phyloP scores from a whole-genome alignment of 805 yeast genomes.

The Nakazawaea molendinolei region DNA sequence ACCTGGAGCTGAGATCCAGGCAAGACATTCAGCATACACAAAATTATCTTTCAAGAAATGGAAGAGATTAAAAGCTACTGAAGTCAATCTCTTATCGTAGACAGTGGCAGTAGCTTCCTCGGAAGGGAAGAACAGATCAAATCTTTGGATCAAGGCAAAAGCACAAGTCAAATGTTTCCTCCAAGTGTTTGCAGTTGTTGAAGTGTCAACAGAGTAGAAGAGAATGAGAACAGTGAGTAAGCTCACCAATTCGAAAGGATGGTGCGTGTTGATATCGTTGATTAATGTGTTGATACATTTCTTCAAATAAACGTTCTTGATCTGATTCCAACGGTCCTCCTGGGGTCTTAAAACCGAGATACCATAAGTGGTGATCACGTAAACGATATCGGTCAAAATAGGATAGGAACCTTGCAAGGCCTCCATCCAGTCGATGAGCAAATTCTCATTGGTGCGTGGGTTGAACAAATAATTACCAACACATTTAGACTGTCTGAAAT shows the following conservation, averaged over 20 bases:
- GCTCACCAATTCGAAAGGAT: slow-evolving; percentile 8
- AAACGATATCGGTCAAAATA: slow-evolving; percentile 5
- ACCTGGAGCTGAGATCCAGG: slow-evolving; percentile 12
- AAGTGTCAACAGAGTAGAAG: slow-evolving; percentile 11
- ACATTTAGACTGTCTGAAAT: slow-evolving; percentile 11
- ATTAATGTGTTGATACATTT: slow-evolving; percentile 7
- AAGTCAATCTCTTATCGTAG: slow-evolving; percentile 1
- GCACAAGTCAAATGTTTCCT: slow-evolving; percentile 12
- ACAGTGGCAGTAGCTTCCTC: background rate
- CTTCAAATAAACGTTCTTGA: slow-evolving; percentile 10
- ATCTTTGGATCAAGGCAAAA: slow-evolving; percentile 10
- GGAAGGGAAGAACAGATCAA: slow-evolving; percentile 10
- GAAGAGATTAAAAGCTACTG: slow-evolving; percentile 7
- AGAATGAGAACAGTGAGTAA: slow-evolving; percentile 9
- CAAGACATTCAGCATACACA: slow-evolving; percentile 11
- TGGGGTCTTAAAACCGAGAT: slow-evolving; percentile 5
- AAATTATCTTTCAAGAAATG: slow-evolving; percentile 10
- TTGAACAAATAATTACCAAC: slow-evolving; percentile 7
- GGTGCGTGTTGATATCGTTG: slow-evolving; percentile 9
- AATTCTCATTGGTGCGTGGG: slow-evolving; percentile 4
- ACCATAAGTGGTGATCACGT: slow-evolving; percentile 6
- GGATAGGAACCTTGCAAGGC: slow-evolving; percentile 9
- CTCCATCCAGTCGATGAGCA: slow-evolving; percentile 7
- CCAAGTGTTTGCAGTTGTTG: slow-evolving; percentile 12
- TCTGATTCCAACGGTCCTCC: slow-evolving; percentile 8